Conservation (phyloP, 2,329 filamentous ascomycete species). For the Talaromyces sp. region DNA sequence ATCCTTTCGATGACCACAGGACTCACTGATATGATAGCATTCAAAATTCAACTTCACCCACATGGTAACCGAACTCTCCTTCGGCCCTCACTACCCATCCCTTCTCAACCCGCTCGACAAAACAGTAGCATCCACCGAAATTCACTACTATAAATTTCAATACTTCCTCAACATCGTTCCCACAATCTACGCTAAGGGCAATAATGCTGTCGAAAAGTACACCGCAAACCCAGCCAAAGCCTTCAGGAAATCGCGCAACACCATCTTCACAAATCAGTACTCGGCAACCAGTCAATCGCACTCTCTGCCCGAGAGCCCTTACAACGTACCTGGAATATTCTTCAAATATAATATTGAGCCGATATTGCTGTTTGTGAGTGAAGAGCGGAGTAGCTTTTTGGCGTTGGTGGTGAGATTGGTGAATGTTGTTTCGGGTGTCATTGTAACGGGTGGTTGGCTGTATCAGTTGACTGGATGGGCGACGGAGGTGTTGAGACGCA, state of each 20-base stretch:
- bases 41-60: slow-evolving; percentile 96
- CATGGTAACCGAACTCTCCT: slow-evolving; percentile 91
- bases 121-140: slow-evolving; percentile 71
- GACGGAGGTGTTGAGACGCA: slow-evolving; percentile 47
- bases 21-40: slow-evolving; percentile 9
- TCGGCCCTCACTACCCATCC: slow-evolving; percentile 92
- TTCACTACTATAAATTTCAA: slow-evolving; percentile 92
- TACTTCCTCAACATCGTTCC: slow-evolving; percentile 96
- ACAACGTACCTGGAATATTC: slow-evolving; percentile 79
- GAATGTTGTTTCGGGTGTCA: slow-evolving; percentile 84
- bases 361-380: slow-evolving; percentile 79
- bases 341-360: slow-evolving; percentile 99
- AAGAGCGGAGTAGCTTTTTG: slow-evolving; percentile 72
- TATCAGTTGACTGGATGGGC: slow-evolving; percentile 81
- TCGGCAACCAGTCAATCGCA: slow-evolving; percentile 87
- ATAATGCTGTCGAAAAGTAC: slow-evolving; percentile 42
- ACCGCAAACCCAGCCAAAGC: slow-evolving; percentile 35
- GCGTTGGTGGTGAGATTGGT: slow-evolving; percentile 76
- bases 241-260: slow-evolving; percentile 45
- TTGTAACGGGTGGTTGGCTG: slow-evolving; percentile 91
- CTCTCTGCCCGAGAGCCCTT: slow-evolving; percentile 54
- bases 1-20: not conserved
- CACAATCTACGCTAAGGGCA: slow-evolving; percentile 75
- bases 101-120: slow-evolving; percentile 92
- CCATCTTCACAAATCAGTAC: slow-evolving; percentile 93